Evolutionary conservation across 2,329 filamentous ascomycete species (phyloP).

Genomic region (Aureobasidium zeae): DNA sequence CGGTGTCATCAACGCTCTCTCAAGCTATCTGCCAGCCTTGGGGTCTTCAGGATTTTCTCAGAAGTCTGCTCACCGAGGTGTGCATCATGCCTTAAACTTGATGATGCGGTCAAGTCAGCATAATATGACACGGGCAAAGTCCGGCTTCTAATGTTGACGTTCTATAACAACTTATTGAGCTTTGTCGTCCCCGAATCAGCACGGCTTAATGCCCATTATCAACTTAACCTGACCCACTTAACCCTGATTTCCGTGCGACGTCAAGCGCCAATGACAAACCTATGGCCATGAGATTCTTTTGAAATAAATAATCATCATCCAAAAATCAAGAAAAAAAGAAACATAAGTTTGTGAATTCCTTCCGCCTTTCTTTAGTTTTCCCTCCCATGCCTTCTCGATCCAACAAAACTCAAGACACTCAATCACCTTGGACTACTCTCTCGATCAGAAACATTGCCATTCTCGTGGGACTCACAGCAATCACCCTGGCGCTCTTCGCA

Average conservation of each 20-base stretch:
- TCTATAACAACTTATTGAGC: neutral
- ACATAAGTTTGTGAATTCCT: constrained; percentile 16
- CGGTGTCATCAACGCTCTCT: too few species aligned
- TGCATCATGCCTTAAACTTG: too few species aligned
- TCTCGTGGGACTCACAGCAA: constrained; percentile 30
- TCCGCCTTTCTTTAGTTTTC: constrained; percentile 3
- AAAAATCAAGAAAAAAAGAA: neutral
- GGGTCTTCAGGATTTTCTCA: too few species aligned
- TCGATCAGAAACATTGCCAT: constrained; percentile 24
- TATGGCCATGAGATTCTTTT: neutral
- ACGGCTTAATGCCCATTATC: neutral
- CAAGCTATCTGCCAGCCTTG: too few species aligned
- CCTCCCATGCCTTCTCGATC: constrained; percentile 20
- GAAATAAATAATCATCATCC: constrained; percentile 13
- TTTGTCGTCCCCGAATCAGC: neutral
- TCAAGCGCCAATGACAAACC: constrained; percentile 11
- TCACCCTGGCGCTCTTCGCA: constrained; percentile 39
- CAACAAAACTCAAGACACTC: constrained; percentile 7
- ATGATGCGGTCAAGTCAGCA: too few species aligned
- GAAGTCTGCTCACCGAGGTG: too few species aligned
- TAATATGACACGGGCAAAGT: too few species aligned
- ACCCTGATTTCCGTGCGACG: neutral
- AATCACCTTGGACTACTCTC: constrained; percentile 5
- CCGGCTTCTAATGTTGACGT: neutral
- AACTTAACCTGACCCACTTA: neutral